A percentile compares a stretch with the other conserved stretches of the same genome.
These are phyloP conservation scores for Tricholoma sp. DNA, from an alignment of 768 basidiomycete species.

Conservation along the genomic window DNA sequence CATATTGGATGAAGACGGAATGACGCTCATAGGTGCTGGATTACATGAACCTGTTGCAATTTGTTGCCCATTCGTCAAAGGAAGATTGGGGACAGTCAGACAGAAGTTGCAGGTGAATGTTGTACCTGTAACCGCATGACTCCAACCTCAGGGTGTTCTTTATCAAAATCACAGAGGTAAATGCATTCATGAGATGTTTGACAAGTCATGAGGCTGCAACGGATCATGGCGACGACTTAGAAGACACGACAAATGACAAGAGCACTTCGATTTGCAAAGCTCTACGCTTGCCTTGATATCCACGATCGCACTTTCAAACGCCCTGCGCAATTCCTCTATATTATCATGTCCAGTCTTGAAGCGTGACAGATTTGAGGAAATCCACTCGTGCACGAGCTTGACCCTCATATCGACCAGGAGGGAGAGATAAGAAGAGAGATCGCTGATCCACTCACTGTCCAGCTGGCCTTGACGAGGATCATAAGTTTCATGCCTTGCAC, in stretches of 20 bases:
- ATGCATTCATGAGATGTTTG: constrained; percentile 43
- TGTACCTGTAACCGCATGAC: constrained; percentile 42
- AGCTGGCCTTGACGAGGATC: constrained; percentile 25
- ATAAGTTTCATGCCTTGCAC: constrained; percentile 26
- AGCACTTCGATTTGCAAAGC: constrained; percentile 46
- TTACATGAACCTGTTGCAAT: constrained; percentile 49
- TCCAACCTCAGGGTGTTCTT: constrained; percentile 25
- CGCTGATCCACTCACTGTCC: constrained; percentile 39
- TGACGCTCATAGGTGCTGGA: constrained; percentile 46
- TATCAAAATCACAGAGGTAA: constrained; percentile 37
- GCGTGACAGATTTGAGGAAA: constrained; percentile 40
- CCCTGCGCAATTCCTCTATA: constrained; percentile 39
- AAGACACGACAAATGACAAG: constrained; percentile 47
- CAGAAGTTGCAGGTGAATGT: constrained; percentile 38
- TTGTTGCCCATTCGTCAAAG: constrained; percentile 50
- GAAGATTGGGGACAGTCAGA: constrained; percentile 32
- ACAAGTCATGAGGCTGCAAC: constrained; percentile 46
- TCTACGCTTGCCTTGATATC: constrained; percentile 42
- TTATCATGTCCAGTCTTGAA: constrained; percentile 41
- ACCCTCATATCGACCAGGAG: constrained; percentile 37
- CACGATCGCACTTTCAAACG: constrained; percentile 36
- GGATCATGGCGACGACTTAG: constrained; percentile 39
- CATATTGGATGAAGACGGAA: constrained; percentile 38
- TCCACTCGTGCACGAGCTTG: constrained; percentile 46
- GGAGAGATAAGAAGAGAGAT: constrained; percentile 34